These are phyloP conservation scores for Yamadazyma ubonensis DNA, from an alignment of 805 yeast genomes.

Conservation along the genomic window DNA sequence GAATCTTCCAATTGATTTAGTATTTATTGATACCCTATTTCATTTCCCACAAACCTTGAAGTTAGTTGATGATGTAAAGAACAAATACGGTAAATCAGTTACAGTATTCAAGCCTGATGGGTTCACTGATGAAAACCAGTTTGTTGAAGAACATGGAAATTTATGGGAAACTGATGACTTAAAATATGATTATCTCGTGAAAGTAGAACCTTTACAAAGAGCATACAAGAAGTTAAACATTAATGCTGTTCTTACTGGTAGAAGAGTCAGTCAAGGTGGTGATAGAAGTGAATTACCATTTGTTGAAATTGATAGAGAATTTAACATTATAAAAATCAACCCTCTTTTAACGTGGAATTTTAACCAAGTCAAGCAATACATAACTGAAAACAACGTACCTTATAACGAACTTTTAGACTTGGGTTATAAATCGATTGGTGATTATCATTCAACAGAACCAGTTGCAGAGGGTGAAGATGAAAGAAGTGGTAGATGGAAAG, in stretches of 20 bases:
- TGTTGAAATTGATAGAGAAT: slow-evolving; percentile 68
- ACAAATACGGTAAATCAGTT: slow-evolving; percentile 54
- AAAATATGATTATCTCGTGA: slow-evolving; percentile 79
- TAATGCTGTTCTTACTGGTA: slow-evolving; percentile 87
- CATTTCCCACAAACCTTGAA: slow-evolving; percentile 94
- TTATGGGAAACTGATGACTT: slow-evolving; percentile 84
- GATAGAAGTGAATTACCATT: slow-evolving; percentile 69
- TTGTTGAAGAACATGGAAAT: slow-evolving; percentile 64
- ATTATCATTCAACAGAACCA: slow-evolving; percentile 91
- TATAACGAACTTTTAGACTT: slow-evolving; percentile 78
- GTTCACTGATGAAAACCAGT: slow-evolving; percentile 57
- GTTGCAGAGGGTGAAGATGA: slow-evolving; percentile 92
- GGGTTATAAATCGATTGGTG: slow-evolving; percentile 92
- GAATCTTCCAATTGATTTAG: slow-evolving; percentile 52
- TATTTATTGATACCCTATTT: slow-evolving; percentile 86
- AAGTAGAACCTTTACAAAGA: slow-evolving; percentile 89
- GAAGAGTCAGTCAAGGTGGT: slow-evolving; percentile 89
- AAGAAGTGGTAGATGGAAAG: slow-evolving; percentile 97
- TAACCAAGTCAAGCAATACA: slow-evolving; percentile 64
- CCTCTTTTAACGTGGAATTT: slow-evolving; percentile 87
- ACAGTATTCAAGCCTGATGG: slow-evolving; percentile 69
- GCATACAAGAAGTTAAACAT: slow-evolving; percentile 74
- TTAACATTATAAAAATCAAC: slow-evolving; percentile 79
- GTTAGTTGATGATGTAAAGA: slow-evolving; percentile 58
- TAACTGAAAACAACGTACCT: slow-evolving; percentile 72